A percentile compares a stretch with the other conserved stretches of the same genome.
Conservation (phyloP, 345 rosid species). For the Raphanus sativus region DNA sequence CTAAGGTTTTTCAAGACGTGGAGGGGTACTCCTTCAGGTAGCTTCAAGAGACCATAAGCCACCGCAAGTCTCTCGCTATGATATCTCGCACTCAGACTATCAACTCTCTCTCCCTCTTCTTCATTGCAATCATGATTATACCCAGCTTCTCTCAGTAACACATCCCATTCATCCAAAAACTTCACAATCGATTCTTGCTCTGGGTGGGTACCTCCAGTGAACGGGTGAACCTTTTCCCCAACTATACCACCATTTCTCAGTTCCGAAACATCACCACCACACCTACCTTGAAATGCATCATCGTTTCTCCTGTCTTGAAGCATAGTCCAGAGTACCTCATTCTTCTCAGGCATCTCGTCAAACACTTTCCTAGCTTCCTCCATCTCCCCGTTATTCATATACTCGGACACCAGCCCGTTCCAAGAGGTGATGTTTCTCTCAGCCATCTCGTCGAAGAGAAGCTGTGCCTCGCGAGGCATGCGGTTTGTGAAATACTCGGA, state of each 20-base stretch:
- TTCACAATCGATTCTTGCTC: not conserved
- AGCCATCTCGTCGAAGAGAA: conserved; percentile 60
- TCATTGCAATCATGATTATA: not conserved
- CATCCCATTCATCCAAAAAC: not conserved
- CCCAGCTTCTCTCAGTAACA: not conserved
- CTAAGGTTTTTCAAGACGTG: not conserved
- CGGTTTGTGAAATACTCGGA: conserved; percentile 56
- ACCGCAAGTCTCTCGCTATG: not conserved
- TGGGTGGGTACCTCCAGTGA: not conserved
- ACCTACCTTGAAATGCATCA: not conserved
- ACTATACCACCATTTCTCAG: not conserved
- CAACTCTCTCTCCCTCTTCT: not conserved
- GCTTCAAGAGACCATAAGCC: not conserved
- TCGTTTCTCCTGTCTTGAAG: no score
- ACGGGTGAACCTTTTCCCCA: not conserved
- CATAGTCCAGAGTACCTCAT: no score
- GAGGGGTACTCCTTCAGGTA: not conserved
- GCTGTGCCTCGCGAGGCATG: conserved; percentile 49
- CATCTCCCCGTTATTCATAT: not conserved
- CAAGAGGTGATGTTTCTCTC: conserved; percentile 54
- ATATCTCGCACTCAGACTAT: not conserved
- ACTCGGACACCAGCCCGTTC: not conserved
- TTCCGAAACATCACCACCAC: not conserved
- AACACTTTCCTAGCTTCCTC: conserved; percentile 40
- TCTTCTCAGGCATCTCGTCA: conserved; percentile 20